phyloP scores from a whole-genome alignment of 352 stramenopile species.

The Lagenidium sp. region DNA sequence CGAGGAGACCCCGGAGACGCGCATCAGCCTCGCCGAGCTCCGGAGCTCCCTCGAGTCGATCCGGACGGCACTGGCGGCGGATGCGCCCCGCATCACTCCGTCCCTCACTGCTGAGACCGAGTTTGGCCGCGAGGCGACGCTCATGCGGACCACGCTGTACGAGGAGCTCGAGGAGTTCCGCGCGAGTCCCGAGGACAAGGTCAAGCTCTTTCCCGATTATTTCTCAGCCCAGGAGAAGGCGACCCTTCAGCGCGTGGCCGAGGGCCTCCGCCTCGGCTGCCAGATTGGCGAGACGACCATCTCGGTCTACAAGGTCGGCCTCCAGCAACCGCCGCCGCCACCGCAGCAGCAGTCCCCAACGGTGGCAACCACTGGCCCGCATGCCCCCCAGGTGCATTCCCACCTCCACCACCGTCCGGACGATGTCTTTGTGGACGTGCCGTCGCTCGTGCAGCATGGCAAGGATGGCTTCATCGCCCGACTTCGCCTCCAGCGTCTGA shows the following conservation, averaged over 20 bases:
- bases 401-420: constrained; percentile 14
- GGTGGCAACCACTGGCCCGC: too few species aligned
- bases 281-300: constrained; percentile 57
- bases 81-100: too few species aligned
- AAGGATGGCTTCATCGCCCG: constrained; percentile 67
- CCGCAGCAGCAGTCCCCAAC: too few species aligned
- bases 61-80: too few species aligned
- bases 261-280: constrained; percentile 40
- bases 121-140: constrained; percentile 6
- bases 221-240: constrained; percentile 43
- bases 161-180: constrained; percentile 61
- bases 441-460: constrained; percentile 54
- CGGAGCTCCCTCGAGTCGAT: constrained; percentile 11
- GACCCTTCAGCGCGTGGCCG: constrained; percentile 36
- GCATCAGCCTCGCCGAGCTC: constrained; percentile 8
- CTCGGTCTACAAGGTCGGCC: constrained; percentile 45
- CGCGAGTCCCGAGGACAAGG: constrained; percentile 27
- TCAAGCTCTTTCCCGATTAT: constrained; percentile 64
- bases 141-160: constrained; percentile 24
- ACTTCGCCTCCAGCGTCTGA: constrained; percentile 44
- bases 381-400: constrained; percentile 4
- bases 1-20: too few species aligned
- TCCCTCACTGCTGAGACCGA: not conserved
- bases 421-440: constrained; percentile 65
- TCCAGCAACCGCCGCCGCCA: too few species aligned